phyloP scores from a whole-genome alignment of 2,329 filamentous ascomycete species.

The Ophiosphaerella korrae region DNA sequence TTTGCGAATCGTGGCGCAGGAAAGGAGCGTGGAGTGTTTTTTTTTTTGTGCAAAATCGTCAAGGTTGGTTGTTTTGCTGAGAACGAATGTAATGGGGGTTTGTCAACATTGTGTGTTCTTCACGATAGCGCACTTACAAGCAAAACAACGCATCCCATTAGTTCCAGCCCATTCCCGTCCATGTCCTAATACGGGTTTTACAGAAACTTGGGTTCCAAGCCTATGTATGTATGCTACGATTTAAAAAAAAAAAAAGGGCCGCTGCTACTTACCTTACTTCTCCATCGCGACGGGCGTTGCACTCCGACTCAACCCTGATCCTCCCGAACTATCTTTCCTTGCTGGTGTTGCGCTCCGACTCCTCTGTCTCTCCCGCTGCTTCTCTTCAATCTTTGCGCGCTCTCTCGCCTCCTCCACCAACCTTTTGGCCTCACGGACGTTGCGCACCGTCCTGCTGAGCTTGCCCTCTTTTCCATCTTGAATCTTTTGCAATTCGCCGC shows the following conservation, averaged over 20 bases:
- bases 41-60: too few relatives aligned
- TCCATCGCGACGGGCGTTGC: constrained; percentile 23
- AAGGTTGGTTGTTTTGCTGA: too few relatives aligned
- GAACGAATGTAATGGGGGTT: too few relatives aligned
- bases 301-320: constrained; percentile 24
- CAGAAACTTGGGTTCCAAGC: too few relatives aligned
- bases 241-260: too few relatives aligned
- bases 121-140: too few relatives aligned
- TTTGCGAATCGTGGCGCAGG: too few relatives aligned
- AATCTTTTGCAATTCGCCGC: constrained; percentile 40
- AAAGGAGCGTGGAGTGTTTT: too few relatives aligned
- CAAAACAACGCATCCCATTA: too few relatives aligned
- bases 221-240: too few relatives aligned
- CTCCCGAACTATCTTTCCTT: constrained; percentile 24
- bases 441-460: constrained; percentile 37
- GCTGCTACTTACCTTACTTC: background rate
- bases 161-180: background rate
- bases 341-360: constrained; percentile 34
- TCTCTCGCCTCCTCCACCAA: constrained; percentile 43
- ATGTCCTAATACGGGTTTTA: background rate
- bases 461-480: constrained; percentile 42
- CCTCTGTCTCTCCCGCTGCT: constrained; percentile 30
- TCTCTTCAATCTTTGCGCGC: constrained; percentile 37
- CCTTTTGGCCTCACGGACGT: constrained; percentile 39
- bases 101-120: too few relatives aligned